Conservation (phyloP, 176 grass and related monocot species). For the Musa beccarii region DNA sequence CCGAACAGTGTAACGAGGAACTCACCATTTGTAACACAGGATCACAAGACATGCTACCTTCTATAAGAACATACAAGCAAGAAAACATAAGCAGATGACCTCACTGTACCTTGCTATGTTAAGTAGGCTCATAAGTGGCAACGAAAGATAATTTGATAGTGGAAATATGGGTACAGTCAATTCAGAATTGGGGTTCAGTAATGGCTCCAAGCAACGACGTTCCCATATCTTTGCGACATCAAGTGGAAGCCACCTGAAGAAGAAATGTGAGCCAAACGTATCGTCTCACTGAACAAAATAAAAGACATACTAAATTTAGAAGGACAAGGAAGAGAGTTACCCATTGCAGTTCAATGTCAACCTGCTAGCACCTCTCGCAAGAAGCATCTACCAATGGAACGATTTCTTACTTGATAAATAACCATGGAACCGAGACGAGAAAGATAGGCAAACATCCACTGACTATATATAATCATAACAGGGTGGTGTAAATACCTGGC, state of each 20-base stretch:
- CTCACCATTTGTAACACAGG: neutral
- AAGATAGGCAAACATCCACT: conserved; percentile 18
- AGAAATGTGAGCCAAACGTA: neutral
- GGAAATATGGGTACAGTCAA: conserved; percentile 52
- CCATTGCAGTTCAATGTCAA: conserved; percentile 90
- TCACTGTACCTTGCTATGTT: conserved; percentile 73
- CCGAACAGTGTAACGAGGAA: neutral
- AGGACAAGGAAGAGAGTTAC: conserved; percentile 35
- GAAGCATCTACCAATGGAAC: conserved; percentile 52
- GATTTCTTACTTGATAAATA: conserved; percentile 18
- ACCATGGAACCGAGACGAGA: neutral
- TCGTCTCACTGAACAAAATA: neutral
- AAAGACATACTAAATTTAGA: conserved; percentile 3
- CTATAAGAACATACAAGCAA: neutral
- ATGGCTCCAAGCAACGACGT: conserved; percentile 46
- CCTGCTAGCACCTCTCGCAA: conserved; percentile 83
- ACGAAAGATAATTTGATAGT: conserved; percentile 72
- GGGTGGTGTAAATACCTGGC: conserved; percentile 39
- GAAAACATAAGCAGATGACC: neutral
- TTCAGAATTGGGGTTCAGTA: conserved; percentile 78
- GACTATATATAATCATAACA: conserved; percentile 14
- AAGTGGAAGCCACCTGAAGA: conserved; percentile 74
- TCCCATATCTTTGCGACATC: conserved; percentile 89
- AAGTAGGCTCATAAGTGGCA: conserved; percentile 95
- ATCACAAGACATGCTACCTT: neutral